A percentile compares a stretch with the other conserved stretches of the same genome.
Evolutionary conservation across 768 basidiomycete species (phyloP).

Genomic region (Hydnum rufescens): DNA sequence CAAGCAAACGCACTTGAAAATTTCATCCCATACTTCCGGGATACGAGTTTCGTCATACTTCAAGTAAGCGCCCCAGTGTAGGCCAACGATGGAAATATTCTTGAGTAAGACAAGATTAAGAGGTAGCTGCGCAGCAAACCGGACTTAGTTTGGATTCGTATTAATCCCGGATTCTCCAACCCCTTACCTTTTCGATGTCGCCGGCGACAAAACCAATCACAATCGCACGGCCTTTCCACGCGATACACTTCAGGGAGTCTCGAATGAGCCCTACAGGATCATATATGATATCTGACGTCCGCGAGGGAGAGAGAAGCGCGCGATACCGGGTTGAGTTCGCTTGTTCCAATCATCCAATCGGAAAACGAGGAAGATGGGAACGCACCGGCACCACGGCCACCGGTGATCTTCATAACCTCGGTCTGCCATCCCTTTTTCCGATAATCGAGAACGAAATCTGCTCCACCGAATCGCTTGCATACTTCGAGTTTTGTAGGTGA

Average conservation of each 20-base stretch:
- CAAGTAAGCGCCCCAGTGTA: constrained; percentile 77
- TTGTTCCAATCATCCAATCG: too few relatives aligned
- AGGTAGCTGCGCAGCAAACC: constrained; percentile 35
- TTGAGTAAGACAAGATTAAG: constrained; percentile 61
- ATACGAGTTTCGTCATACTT: constrained; percentile 46
- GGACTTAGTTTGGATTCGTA: background rate
- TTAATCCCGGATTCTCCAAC: background rate
- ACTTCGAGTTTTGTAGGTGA: constrained; percentile 63
- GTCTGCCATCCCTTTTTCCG: constrained; percentile 67
- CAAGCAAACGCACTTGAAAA: constrained; percentile 38
- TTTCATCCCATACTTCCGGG: constrained; percentile 47
- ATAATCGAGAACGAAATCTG: constrained; percentile 72
- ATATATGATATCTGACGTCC: constrained; percentile 40
- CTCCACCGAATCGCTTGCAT: constrained; percentile 54
- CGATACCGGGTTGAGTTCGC: background rate
- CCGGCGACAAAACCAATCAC: constrained; percentile 90
- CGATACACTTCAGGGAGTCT: constrained; percentile 83
- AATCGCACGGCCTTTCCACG: constrained; percentile 80
- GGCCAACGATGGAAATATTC: constrained; percentile 64
- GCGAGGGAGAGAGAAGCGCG: background rate
- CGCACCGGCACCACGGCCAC: constrained; percentile 55
- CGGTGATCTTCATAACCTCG: constrained; percentile 65
- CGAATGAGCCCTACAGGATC: constrained; percentile 71
- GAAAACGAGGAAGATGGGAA: background rate
- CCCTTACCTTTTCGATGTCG: constrained; percentile 53